Evolutionary conservation across 352 stramenopile genomes (phyloP), one percentile per base, ranked within the genome.

Genomic region (Pythium phragmiticola): DNA sequence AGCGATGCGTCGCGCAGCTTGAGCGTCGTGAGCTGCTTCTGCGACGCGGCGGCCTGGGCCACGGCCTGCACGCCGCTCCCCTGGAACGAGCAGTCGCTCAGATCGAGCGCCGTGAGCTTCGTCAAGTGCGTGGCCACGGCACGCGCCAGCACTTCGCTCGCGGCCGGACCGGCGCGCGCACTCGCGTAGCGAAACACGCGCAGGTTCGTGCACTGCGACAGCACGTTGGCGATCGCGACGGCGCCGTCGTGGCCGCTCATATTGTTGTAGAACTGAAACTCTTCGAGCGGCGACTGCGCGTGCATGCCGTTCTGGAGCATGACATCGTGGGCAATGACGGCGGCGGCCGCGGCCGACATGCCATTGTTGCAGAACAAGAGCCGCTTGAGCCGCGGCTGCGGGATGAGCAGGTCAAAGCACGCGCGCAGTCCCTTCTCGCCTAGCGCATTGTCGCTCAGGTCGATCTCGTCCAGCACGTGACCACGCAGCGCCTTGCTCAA

Each of bases 61-160:
- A 98, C 77, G 21, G 85, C 74, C 17, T 74, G 72, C 0, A 63
- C 78, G 33, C 90, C 91, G 16, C 89, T 83, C 41, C 85, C 84
- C 21, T 86, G 76, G 63, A 98, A 97, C 36, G 86, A 93, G 70
- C 93, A 98, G 66, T 98, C 94, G 53, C 87, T 94, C 53, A 98
- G 73, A 65, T 98, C 94, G n/a, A 98, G 75, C 33, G 74, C 88
- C 58, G 65, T 76, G 13, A 97, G 74, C 7, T 76, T 63, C 37
- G 55, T 52, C 65, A 84, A 54, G 71, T 90, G 72, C 47, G 60
- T 26, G 47, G 60, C 76, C n/a, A 92, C 80, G 30, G 63, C 77
- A 3, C 57, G 61, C 7, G 80, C 84, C 9, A 92, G 68, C 30
- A 66, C 53, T 33, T 73, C 68, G 21, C 82, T 90, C 13, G 82